phyloP scores from a whole-genome alignment of 208 protist genomes.

The Leishmania major region DNA sequence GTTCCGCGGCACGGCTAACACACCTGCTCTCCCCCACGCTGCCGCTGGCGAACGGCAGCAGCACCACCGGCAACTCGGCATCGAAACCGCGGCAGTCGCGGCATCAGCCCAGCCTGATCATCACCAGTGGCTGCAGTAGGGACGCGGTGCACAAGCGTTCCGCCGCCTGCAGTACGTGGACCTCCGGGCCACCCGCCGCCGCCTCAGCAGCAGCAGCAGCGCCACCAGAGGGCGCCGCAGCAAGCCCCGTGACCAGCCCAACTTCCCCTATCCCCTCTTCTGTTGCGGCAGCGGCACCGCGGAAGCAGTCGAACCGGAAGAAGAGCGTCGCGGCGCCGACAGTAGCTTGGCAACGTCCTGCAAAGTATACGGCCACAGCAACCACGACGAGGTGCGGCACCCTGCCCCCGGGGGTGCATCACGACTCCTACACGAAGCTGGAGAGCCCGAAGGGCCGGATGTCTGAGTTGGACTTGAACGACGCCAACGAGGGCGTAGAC shows the following conservation, averaged over 20 bases:
- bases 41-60: neutral
- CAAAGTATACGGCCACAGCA: neutral
- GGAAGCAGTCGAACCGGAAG: neutral
- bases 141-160: neutral
- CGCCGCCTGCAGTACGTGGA: neutral
- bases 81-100: neutral
- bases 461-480: neutral
- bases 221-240: neutral
- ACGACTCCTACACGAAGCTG: neutral
- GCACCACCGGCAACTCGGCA: neutral
- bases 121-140: neutral
- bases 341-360: neutral
- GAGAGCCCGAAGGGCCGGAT: neutral
- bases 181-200: neutral
- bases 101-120: neutral
- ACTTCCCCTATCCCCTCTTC: neutral
- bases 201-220: neutral
- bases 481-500: slow-evolving; percentile 5
- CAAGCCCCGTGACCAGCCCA: neutral
- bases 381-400: neutral
- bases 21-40: neutral
- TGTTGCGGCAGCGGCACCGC: neutral
- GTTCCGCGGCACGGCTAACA: neutral
- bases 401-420: neutral
- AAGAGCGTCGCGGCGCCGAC: neutral